Evolutionary conservation across 495 filamentous ascomycete genomes (phyloP).

Genomic region (Neohortaea acidophila): DNA sequence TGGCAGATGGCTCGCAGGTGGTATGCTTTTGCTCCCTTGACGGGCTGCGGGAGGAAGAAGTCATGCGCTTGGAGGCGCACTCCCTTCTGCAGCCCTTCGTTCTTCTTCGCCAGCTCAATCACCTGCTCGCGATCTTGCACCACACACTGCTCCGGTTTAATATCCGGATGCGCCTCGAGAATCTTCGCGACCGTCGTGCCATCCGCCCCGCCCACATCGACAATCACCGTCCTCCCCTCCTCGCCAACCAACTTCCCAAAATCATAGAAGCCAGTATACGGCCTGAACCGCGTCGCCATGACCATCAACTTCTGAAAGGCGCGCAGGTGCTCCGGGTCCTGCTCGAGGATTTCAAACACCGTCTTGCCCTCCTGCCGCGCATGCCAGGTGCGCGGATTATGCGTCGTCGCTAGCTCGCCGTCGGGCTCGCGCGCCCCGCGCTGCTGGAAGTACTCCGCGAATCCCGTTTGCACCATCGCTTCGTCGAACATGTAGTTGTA

Average conservation of each 20-base stretch:
- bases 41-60: slow-evolving; percentile 30
- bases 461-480: background rate
- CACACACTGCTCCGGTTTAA: slow-evolving; percentile 1
- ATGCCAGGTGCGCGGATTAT: background rate
- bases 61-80: slow-evolving; percentile 24
- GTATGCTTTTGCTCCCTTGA: slow-evolving; percentile 29
- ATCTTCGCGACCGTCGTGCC: slow-evolving; percentile 7
- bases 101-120: background rate
- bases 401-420: background rate
- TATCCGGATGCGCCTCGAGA: slow-evolving; percentile 1
- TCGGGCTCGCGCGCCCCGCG: background rate
- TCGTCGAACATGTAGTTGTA: background rate
- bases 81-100: background rate
- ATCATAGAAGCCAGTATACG: background rate
- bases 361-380: background rate
- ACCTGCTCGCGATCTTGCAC: slow-evolving; percentile 8
- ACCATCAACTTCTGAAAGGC: background rate
- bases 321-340: background rate
- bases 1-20: slow-evolving; percentile 23
- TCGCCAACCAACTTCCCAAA: background rate
- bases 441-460: background rate
- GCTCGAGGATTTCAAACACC: background rate
- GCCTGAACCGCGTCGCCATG: background rate
- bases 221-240: slow-evolving; percentile 2
- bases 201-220: slow-evolving; percentile 12